Base-by-base conservation (phyloP, 2,329 filamentous ascomycete species). In the Neopestalotiopsis rosae region DNA sequence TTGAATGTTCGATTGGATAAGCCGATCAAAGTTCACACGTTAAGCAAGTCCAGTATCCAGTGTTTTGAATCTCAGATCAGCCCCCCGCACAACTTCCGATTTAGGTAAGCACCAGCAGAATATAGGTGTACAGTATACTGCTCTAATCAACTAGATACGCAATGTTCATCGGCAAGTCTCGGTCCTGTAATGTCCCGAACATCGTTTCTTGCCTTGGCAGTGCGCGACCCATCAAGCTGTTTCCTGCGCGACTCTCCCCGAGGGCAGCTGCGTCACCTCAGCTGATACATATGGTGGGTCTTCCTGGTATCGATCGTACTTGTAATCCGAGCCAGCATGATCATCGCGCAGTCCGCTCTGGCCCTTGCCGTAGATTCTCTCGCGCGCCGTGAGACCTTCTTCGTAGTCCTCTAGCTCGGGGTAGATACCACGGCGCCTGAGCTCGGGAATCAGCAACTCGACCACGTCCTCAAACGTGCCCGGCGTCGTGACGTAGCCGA, bases 321-420 rank as follows among this genome's bases (percentile, higher is more conserved):
- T 90, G 75, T 90, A 92, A 71, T 73, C 77, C 64, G 84, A 87
- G 1, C 89, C 90, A 0, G 81, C 74, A 76, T 92, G 90, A 76
- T 92, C 90, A 71, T 81, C 81, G 49, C 89, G 81, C 69, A 92
- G 74, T 14, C 83, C 80, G 5, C 78, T 83, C 76, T 91, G 89
- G 0, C 89, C 90, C 70, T 81, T 82, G 0, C 89, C 89, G 76
- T 90, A 91, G 0, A 91, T 80, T 78, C 87, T 91, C 78, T 92
- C 90, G 20, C 89, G 79, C 0, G 85, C 84, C 2, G 87, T 89
- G 32, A 86, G 71, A n/a, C 75, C 72, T 17, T 81, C 79, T 34
- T 82, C 80, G 4, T 74, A 72, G 3, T 69, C 70, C 2, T 72
- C 70, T 0, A 76, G 73, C 56, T 82, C 75, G 0, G 74, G 74